Base-by-base conservation (phyloP, 2,329 filamentous ascomycete genomes). In the Mycosphaerella sp. region DNA sequence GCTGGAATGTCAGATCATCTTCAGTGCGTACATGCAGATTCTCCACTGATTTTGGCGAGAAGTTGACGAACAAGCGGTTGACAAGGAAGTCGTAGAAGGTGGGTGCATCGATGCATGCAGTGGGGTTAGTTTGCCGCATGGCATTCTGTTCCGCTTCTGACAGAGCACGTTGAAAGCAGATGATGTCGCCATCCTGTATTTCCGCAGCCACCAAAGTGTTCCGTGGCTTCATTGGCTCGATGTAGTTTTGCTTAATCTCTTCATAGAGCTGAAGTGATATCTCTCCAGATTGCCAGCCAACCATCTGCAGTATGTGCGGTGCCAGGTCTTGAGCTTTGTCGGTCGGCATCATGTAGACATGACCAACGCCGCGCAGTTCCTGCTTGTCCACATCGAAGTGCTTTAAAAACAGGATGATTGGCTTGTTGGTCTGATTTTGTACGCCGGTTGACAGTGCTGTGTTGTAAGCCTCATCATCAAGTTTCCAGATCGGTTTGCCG, bases 171-270 rank as follows among this genome's bases (percentile, higher is more conserved):
- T 98, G 93, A 72, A 97, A 96, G 66, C 90, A 95, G 50, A 98
- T 82, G 60, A 98, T 95, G 65, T 98, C 93, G 43, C 93, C 93
- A 63, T 98, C 91, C 67, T 97, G 91, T 18, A 98, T 86, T 68
- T 98, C 94, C 1, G 93, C 93, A 53, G 87, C 84, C 59, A 89
- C 87, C 53, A 98, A 78, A 0, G 89, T 89, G 65, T 89, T 83
- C 72, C 95, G 56, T 0, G 85, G 80, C 71, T 96, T 97, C 75
- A 98, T 85, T 6, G 81, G 79, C 66, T 98, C 94, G 59, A 98
- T 95, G 90, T 97, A 97, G 54, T 83, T 87, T 45, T 90, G 89
- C 71, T 97, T 98, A 71, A 98, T 97, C 74, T 98, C 93, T 72
- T 98, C 93, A 73, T 84, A 97, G 17, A 98, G 79, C 61, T 79